Evolutionary conservation across 305 asterid species (phyloP).

Genomic region (Coffea humblotiana): DNA sequence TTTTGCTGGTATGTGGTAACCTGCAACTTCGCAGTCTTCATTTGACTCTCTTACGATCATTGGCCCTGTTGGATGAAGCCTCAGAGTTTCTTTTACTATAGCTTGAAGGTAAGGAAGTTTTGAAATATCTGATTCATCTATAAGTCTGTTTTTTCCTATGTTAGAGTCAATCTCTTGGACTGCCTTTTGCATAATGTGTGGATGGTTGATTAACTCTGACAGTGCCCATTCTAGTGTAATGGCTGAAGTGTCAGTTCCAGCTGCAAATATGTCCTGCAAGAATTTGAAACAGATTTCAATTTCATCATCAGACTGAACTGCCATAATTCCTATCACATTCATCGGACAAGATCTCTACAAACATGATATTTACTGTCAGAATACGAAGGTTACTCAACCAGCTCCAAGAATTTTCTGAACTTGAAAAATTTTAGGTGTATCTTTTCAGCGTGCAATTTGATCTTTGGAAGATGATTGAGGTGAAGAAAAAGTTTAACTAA

Average conservation of each 20-base stretch:
- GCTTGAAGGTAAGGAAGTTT: constrained; percentile 44
- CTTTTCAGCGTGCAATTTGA: background rate
- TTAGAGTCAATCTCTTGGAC: constrained; percentile 30
- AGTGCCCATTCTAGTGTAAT: constrained; percentile 47
- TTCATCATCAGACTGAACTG: background rate
- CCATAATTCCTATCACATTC: constrained; percentile 14
- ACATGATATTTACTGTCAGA: too few relatives aligned
- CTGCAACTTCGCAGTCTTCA: constrained; percentile 31
- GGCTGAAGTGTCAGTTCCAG: constrained; percentile 46
- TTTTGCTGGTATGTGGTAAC: constrained; percentile 34
- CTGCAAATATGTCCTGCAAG: constrained; percentile 41
- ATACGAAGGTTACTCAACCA: too few relatives aligned
- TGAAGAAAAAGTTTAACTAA: constrained; percentile 23
- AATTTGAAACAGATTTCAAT: background rate
- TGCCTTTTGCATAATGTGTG: constrained; percentile 31
- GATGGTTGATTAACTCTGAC: constrained; percentile 45
- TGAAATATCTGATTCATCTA: constrained; percentile 35
- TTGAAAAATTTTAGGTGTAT: too few relatives aligned
- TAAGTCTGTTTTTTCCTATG: constrained; percentile 22
- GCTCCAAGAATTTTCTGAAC: too few relatives aligned
- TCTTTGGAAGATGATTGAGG: background rate
- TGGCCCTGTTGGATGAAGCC: constrained; percentile 47
- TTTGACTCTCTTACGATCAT: constrained; percentile 30
- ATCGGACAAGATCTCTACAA: too few relatives aligned
- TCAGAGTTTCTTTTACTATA: constrained; percentile 40